Base-by-base conservation (phyloP, 441 rosid species). In the Pelargonium citronellum region DNA sequence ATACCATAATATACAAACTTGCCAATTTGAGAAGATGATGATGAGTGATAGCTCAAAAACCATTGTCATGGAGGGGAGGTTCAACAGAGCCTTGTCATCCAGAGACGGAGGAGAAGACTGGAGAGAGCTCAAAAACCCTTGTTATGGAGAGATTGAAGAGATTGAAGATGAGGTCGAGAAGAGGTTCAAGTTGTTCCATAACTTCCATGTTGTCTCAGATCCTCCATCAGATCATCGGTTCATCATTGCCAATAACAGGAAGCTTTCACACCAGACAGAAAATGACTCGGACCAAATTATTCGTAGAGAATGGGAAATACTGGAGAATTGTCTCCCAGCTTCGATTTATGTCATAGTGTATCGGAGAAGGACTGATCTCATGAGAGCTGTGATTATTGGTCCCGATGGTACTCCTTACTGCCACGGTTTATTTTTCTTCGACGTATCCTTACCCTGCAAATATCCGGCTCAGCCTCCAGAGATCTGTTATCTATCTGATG, bases 361-460 rank as follows among this genome's bases (percentile, higher is more conserved):
- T 17, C n/a, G 37, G 13, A 37, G 15, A 7, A 71, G 76, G 15
- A 24, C 67, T 66, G 78, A 78, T 67, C 71, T 75, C 24, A 66
- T 71, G 57, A 78, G 76, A 27, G 76, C 71, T 43, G 67, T 37
- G 43, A 67, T 75, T 0, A 37, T 34, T 8, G 78, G 81, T 7
- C 67, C 69, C 13, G 71, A 71, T 22, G 81, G 74, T 8, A 74
- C 74, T 15, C 81, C 78, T 11, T 78, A 71, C 19, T 39, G 72
- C 9, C 68, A 74, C 53, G 71, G 78, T 11, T 37, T 71, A 15
- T 78, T 78, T 76, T 66, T 78, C 64, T 78, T 78, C 37, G 81
- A 78, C 66, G 37, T 68, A 20, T 6, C 37, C 20, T 60, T 78
- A 9, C 79, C 76, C 1, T 37, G 6, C 24, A 57, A 19, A 11